Evolutionary conservation across 495 filamentous ascomycete genomes (phyloP), one percentile per base, ranked within the genome.

Genomic region (Sordaria brevicollis): DNA sequence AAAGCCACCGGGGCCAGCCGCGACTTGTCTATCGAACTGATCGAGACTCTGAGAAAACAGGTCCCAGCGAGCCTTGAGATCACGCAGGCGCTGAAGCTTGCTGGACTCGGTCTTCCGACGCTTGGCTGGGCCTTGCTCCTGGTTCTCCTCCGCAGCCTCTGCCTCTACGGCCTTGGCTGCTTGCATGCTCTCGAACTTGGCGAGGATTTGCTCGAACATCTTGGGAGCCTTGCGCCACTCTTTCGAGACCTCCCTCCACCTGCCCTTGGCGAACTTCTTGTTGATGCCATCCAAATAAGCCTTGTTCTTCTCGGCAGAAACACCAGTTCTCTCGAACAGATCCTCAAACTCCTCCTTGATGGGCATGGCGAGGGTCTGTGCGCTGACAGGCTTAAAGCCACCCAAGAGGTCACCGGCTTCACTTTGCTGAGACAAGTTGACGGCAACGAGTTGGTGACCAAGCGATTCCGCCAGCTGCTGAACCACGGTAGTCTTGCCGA

Each of bases 341-440:
- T 93, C 90, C 71, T 93, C 94, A 74, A 99, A 98, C 69, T 94
- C 90, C 72, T 97, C 94, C 74, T 96, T 92, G 79, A 98, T 82
- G 2, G 95, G 96, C 66, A 97, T 86, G 2, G 93, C 91, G 70
- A 98, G 86, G 72, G 89, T 94, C 72, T 93, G 90, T 41, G 94
- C 86, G 78, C 92, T 97, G 67, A 97, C 89, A 2, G 96, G 96
- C 77, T 98, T 98, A 82, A 95, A 98, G 2, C 95, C 95, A 71
- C 96, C 96, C 0, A 99, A 81, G 6, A 99, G 81, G 81, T 99
- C 96, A 31, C 93, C 90, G 41, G 89, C 92, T 81, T 99, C 96
- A 77, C 94, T 98, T 75, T 99, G 96, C 77, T 99, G 96, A 0
- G 96, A 98, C 74, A 99, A 77, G 77, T 99, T 99, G 72, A 98